A percentile compares a stretch with the other conserved stretches of the same genome.
Conservation (phyloP, 140 eudicot genomes). For the Oenanthe javanica region DNA sequence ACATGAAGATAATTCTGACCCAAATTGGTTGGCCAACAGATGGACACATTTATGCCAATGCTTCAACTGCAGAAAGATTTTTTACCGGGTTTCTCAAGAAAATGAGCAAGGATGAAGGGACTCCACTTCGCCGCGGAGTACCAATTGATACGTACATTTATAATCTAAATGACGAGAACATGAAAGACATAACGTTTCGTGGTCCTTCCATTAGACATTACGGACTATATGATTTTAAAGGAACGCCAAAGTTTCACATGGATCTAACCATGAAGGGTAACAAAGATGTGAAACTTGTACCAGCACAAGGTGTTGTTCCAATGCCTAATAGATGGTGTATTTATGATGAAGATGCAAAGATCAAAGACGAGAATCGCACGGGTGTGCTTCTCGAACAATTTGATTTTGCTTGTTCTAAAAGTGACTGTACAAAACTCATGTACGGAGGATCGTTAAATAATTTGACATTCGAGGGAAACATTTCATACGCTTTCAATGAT, state of each 20-base stretch:
- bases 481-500: conserved; percentile 15
- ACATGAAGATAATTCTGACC: not conserved
- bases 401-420: not conserved
- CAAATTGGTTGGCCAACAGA: conserved; percentile 18
- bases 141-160: not conserved
- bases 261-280: not conserved
- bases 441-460: conserved; percentile 12
- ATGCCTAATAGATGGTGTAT: conserved; percentile 12
- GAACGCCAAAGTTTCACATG: not conserved
- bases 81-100: conserved; percentile 7
- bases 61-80: not conserved
- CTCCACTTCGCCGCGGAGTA: conserved; percentile 7
- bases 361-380: not conserved
- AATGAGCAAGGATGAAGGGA: conserved; percentile 4
- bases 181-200: not conserved
- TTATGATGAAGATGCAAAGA: not conserved
- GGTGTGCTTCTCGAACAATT: not conserved
- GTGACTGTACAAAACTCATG: conserved; percentile 9
- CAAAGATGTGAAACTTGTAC: not conserved
- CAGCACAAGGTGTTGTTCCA: conserved; percentile 1
- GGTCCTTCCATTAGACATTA: conserved; percentile 10
- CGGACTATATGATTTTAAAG: conserved; percentile 7
- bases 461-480: not conserved
- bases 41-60: not conserved
- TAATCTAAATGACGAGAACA: conserved; percentile 7